Evolutionary conservation across 129 eudicot species (phyloP), one percentile per base, ranked within the genome.

Genomic region (Lactuca sativa): DNA sequence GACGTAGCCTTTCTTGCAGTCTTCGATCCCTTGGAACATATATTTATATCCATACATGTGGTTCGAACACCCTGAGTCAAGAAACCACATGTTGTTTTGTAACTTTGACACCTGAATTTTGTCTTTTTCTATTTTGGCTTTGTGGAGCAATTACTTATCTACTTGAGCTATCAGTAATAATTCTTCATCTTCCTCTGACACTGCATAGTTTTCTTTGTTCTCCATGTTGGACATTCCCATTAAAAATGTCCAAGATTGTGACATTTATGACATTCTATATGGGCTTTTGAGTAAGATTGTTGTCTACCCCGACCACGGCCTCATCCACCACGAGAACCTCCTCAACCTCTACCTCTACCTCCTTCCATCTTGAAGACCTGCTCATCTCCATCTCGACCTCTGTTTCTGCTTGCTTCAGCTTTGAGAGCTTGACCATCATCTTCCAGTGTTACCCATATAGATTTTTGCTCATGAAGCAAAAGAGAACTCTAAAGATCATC

Each of bases 131-230:
- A 21, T 21, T 21, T 21, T 21, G 21, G 21, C 21, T 21, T 21
- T 21, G 21, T 21, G 21, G 21, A 21, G 21, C 21, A 21, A 21
- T 44, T 65, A 16, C 11, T 65, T 9, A 25, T 66, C 71, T 25
- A 41, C 56, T 15, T 43, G 9, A 17, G 70, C n/a, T 56, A 64
- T 64, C 2, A 44, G 13, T 1, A 61, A 21, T 9, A 61, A 14
- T 61, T 61, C 66, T n/a, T 61, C 66, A 12, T 37, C 48, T 61
- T 64, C 70, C 2, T 64, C 56, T n/a, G n/a, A n/a, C n/a, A n/a
- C n/a, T 10, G 34, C 48, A 52, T 51, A 67, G 13, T 52, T 67
- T 30, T 12, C 61, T 25, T 21, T 56, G 1, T 67, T 11, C 33
- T 43, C n/a, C 8, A 49, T 3, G 13, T 67, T 0, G 72, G 72